phyloP scores from a whole-genome alignment of 1,284 basidiomycete genomes.

The Moniliella sp. region DNA sequence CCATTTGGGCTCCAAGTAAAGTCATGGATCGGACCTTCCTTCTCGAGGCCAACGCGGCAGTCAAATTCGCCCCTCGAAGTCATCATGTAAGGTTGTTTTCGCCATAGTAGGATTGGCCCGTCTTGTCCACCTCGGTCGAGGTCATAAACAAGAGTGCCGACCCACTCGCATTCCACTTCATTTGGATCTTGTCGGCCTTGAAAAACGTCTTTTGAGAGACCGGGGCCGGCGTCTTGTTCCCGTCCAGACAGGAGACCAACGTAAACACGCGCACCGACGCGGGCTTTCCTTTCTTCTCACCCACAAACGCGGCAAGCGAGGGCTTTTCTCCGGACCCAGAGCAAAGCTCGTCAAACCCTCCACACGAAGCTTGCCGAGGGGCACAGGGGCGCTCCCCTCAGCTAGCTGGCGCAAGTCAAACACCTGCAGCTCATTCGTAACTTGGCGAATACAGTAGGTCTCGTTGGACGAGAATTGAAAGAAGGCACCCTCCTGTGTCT shows the following conservation, averaged over 20 bases:
- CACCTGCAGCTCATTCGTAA: conserved; percentile 65
- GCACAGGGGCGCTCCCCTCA: conserved; percentile 50
- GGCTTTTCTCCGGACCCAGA: conserved; percentile 61
- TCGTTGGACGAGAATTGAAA: conserved; percentile 80
- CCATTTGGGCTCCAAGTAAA: conserved; percentile 82
- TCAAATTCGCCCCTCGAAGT: conserved; percentile 88
- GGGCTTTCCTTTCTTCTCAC: conserved; percentile 75
- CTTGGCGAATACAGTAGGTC: conserved; percentile 62
- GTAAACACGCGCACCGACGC: conserved; percentile 68
- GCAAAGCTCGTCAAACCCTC: conserved; percentile 57
- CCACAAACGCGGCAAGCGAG: conserved; percentile 66
- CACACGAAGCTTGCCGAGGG: conserved; percentile 57
- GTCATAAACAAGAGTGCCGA: conserved; percentile 53
- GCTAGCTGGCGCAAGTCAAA: conserved; percentile 54
- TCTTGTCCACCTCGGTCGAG: conserved; percentile 85
- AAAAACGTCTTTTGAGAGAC: conserved; percentile 61
- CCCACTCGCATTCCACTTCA: conserved; percentile 90
- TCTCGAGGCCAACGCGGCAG: conserved; percentile 72
- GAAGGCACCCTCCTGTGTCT: conserved; percentile 45
- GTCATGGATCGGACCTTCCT: conserved; percentile 91
- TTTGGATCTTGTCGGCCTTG: conserved; percentile 76
- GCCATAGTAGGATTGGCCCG: conserved; percentile 92
- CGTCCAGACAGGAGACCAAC: conserved; percentile 44
- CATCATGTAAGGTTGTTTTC: conserved; percentile 86
- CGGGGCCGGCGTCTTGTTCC: conserved; percentile 45